Base-by-base conservation (phyloP, 2,329 filamentous ascomycete genomes). In the Xylaria sp. region DNA sequence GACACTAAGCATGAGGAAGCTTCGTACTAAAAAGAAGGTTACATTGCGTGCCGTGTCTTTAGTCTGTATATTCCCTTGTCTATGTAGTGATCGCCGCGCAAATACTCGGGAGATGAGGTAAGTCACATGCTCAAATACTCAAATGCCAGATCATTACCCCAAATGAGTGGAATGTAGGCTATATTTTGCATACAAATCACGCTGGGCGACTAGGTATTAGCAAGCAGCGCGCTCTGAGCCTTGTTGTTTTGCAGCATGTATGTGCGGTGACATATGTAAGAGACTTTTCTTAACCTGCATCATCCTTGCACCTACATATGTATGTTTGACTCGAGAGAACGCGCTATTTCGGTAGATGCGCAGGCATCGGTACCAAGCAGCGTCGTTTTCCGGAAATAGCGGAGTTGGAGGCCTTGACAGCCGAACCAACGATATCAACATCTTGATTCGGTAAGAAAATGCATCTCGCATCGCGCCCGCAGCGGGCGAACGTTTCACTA, bases 401-500 rank as follows among this genome's bases (percentile, higher is more conserved):
- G 60, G 60, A 65, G 61, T 68, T 64, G 65, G 65, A 68, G 68
- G 51, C 48, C 63, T 67, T 56, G 36, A 67, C 59, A 70, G 60
- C 68, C 65, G 65, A 70, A 70, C 60, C 68, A 70, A n/a, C 65
- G 38, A 59, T 49, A 53, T 62, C 68, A 59, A 63, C 46, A 68
- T 70, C 68, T 70, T 70, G 68, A 70, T 70, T 67, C 68, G 68
- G 65, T 20, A 70, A 65, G 54, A 64, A 60, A 60, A 46, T 26
- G 31, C 65, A 68, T 70, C 68, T 70, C 48, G 68, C 68, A 70
- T 70, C 60, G 23, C 46, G 49, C 65, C 56, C 60, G 56, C 49
- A 42, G 48, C 48, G 49, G 60, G 48, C 48, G 49, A 63, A 64
- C 44, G 66, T 69, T 69, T 66, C 56, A 60, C 49, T 69, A 26